These are phyloP conservation scores for Homolaphlyctis polyrhiza DNA, from an alignment of 371 early-diverging fungal genomes.

Conservation along the genomic window DNA sequence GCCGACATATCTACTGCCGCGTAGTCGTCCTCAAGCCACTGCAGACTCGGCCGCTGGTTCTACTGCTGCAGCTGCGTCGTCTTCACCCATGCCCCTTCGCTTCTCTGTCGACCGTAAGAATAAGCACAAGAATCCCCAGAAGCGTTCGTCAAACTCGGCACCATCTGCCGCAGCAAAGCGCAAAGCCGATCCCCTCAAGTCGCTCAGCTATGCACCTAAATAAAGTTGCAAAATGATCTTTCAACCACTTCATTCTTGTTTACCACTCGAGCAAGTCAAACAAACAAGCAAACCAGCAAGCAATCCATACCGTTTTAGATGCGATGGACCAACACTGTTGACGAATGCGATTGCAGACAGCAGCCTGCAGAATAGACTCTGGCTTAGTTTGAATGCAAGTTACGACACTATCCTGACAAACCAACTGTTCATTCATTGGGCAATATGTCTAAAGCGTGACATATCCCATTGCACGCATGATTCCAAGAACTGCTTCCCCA, in stretches of 20 bases:
- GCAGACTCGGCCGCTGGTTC: no score
- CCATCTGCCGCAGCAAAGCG: not conserved
- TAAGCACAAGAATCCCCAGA: slow-evolving; percentile 5
- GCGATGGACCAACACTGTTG: no score
- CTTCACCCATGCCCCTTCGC: slow-evolving; percentile 30
- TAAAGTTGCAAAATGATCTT: not conserved
- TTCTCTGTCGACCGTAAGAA: slow-evolving; percentile 34
- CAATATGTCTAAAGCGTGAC: not conserved
- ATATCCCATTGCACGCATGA: slow-evolving; percentile 1
- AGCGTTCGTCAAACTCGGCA: not conserved
- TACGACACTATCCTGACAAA: no score
- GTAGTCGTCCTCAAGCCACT: no score
- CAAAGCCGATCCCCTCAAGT: slow-evolving; percentile 4
- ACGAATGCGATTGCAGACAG: no score
- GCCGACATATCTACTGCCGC: slow-evolving; percentile 79
- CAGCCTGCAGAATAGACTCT: no score
- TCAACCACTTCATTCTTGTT: not conserved
- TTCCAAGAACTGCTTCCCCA: not conserved
- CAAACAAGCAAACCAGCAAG: no score
- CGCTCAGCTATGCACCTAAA: not conserved
- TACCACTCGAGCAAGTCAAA: no score
- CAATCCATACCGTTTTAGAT: no score
- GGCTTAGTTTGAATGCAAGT: no score
- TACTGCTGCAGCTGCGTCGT: slow-evolving; percentile 15
- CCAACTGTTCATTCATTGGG: no score